phyloP scores from a whole-genome alignment of 2,329 filamentous ascomycete genomes.

The Boeremia exigua region DNA sequence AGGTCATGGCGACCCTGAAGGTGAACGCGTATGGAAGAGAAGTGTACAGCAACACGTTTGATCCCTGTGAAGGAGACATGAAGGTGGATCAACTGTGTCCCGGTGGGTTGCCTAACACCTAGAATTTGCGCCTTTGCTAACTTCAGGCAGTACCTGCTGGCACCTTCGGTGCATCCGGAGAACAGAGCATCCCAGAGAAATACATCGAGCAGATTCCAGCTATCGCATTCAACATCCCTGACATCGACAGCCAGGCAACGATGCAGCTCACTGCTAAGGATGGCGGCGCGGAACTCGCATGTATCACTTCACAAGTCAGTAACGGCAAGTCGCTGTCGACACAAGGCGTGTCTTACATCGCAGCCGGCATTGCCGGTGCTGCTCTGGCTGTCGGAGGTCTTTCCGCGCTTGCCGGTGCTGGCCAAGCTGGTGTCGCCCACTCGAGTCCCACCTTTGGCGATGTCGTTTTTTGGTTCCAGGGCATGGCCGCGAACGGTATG shows the following conservation, averaged over 20 bases:
- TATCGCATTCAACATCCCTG: conserved; percentile 89
- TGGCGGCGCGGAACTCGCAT: conserved; percentile 71
- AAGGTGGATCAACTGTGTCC: conserved; percentile 81
- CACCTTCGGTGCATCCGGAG: conserved; percentile 74
- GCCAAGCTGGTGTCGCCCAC: conserved; percentile 60
- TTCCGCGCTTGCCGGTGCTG: conserved; percentile 67
- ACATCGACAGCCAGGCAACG: conserved; percentile 85
- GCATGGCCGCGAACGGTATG: conserved; percentile 96
- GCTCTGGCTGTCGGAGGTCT: conserved; percentile 77
- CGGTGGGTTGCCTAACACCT: conserved; percentile 57
- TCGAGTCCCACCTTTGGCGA: conserved; percentile 85
- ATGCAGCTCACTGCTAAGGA: conserved; percentile 73
- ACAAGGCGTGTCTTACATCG: conserved; percentile 80
- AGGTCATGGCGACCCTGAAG: conserved; percentile 77
- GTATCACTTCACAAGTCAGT: conserved; percentile 78
- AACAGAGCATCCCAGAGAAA: conserved; percentile 71
- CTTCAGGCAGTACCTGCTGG: conserved; percentile 69
- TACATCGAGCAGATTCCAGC: conserved; percentile 79
- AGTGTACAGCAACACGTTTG: conserved; percentile 80
- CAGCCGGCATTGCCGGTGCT: conserved; percentile 83
- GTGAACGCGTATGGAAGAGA: conserved; percentile 84
- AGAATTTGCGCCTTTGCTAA: conserved; percentile 21
- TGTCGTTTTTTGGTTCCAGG: conserved; percentile 88
- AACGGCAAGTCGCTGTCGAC: conserved; percentile 86
- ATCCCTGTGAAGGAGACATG: conserved; percentile 76